Percentiles rank a stretch among this genome's conserved stretches.
Conservation (phyloP, 2,329 filamentous ascomycete genomes). For the Coniochaeta pulveracea region DNA sequence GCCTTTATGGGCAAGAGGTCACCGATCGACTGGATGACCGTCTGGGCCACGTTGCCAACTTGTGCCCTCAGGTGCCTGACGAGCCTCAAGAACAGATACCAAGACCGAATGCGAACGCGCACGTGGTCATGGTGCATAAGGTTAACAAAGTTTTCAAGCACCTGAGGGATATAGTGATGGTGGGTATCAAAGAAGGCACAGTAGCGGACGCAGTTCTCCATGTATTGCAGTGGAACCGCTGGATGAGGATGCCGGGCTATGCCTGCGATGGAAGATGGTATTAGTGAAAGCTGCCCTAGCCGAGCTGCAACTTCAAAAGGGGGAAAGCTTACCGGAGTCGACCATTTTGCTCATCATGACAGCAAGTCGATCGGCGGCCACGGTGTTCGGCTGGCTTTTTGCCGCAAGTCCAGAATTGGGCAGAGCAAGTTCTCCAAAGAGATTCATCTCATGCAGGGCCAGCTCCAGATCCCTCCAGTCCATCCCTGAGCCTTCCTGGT, state of each 20-base stretch:
- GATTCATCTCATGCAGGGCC: slow-evolving; percentile 86
- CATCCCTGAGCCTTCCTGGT: slow-evolving; percentile 60
- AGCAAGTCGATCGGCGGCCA: slow-evolving; percentile 70
- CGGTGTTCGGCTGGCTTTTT: slow-evolving; percentile 71
- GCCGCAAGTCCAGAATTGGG: slow-evolving; percentile 76
- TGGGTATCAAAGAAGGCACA: slow-evolving; percentile 85
- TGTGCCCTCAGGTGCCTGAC: slow-evolving; percentile 78
- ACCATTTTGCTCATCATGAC: slow-evolving; percentile 96
- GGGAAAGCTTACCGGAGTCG: slow-evolving; percentile 54
- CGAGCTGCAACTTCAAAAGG: background rate
- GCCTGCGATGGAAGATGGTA: slow-evolving; percentile 35
- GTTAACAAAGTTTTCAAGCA: slow-evolving; percentile 83
- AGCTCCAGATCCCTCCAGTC: slow-evolving; percentile 95
- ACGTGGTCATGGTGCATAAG: slow-evolving; percentile 81
- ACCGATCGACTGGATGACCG: slow-evolving; percentile 78
- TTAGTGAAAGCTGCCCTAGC: slow-evolving; percentile 10
- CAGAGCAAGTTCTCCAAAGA: slow-evolving; percentile 91
- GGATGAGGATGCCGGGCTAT: slow-evolving; percentile 81
- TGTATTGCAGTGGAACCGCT: slow-evolving; percentile 87
- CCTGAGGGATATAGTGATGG: slow-evolving; percentile 67
- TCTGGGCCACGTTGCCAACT: slow-evolving; percentile 82
- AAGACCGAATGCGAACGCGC: slow-evolving; percentile 80
- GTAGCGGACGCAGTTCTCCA: slow-evolving; percentile 97
- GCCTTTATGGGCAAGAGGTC: slow-evolving; percentile 87
- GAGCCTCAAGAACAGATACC: slow-evolving; percentile 93